Evolutionary conservation across 176 grass and related monocot genomes (phyloP).

Genomic region (Hordeum marinum): DNA sequence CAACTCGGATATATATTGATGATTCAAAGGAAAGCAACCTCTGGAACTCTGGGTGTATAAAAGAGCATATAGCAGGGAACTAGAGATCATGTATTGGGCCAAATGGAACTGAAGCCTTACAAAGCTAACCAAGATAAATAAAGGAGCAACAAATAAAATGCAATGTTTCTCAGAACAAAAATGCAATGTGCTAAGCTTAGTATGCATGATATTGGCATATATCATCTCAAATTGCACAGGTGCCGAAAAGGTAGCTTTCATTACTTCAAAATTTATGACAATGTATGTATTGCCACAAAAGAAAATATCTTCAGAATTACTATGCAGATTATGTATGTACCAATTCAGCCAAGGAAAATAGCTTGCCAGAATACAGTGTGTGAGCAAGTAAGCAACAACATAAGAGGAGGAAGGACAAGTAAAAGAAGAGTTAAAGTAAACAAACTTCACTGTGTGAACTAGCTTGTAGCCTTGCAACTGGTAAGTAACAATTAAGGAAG

Average conservation of each 20-base stretch:
- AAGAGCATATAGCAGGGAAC: background rate
- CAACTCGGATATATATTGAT: background rate
- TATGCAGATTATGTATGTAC: background rate
- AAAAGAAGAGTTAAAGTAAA: background rate
- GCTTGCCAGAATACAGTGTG: background rate
- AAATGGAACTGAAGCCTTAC: background rate
- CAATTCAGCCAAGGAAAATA: conserved; percentile 1
- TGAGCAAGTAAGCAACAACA: background rate
- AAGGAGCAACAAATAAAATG: background rate
- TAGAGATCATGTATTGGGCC: background rate
- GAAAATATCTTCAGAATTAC: conserved; percentile 5
- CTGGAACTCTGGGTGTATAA: background rate
- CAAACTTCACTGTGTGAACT: background rate
- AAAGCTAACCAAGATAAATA: background rate
- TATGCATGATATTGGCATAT: background rate
- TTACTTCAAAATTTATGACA: conserved; percentile 13
- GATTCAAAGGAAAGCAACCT: background rate
- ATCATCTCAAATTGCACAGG: background rate
- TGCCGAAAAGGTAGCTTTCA: background rate
- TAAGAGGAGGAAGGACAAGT: background rate
- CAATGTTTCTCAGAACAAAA: background rate
- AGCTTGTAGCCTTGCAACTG: conserved; percentile 16
- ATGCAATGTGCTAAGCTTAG: background rate
- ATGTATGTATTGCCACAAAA: background rate
- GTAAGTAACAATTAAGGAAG: conserved; percentile 18